phyloP scores from a whole-genome alignment of 495 filamentous ascomycete species.

The Neurospora sp. region DNA sequence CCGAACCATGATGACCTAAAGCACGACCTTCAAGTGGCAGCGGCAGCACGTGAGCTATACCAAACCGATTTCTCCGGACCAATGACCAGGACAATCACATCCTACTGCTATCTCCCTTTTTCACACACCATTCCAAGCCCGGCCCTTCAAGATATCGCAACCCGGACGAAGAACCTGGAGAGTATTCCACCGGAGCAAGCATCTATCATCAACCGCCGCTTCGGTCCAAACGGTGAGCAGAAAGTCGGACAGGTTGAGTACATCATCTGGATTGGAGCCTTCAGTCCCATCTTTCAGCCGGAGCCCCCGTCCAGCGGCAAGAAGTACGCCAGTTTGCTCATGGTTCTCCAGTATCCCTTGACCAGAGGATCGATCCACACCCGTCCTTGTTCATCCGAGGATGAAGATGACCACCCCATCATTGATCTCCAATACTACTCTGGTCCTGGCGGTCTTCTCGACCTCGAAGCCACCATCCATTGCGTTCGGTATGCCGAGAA shows the following conservation, averaged over 20 bases:
- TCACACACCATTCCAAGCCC: conserved; percentile 23
- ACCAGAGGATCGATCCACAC: conserved; percentile 41
- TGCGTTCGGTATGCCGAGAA: conserved; percentile 32
- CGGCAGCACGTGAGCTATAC: conserved; percentile 14
- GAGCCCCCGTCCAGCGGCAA: conserved; percentile 23
- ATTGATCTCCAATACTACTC: conserved; percentile 39
- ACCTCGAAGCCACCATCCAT: conserved; percentile 32
- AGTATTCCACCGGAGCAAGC: background rate
- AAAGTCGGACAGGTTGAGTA: conserved; percentile 41
- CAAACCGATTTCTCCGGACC: conserved; percentile 7
- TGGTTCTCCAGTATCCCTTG: conserved; percentile 47
- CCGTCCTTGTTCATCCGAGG: background rate
- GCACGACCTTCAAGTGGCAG: background rate
- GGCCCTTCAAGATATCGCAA: conserved; percentile 4
- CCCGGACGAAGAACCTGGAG: background rate
- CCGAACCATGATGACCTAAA: conserved; percentile 33
- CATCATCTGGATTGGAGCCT: conserved; percentile 41
- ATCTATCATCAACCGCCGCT: conserved; percentile 22
- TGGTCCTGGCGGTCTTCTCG: conserved; percentile 28
- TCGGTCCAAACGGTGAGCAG: conserved; percentile 12
- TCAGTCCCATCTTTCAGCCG: conserved; percentile 31
- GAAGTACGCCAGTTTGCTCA: conserved; percentile 41
- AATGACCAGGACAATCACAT: conserved; percentile 2
- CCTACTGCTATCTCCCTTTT: conserved; percentile 36
- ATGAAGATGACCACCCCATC: background rate